Evolutionary conservation across 306 rosid species (phyloP).

Genomic region (Cucurbita maxima): DNA sequence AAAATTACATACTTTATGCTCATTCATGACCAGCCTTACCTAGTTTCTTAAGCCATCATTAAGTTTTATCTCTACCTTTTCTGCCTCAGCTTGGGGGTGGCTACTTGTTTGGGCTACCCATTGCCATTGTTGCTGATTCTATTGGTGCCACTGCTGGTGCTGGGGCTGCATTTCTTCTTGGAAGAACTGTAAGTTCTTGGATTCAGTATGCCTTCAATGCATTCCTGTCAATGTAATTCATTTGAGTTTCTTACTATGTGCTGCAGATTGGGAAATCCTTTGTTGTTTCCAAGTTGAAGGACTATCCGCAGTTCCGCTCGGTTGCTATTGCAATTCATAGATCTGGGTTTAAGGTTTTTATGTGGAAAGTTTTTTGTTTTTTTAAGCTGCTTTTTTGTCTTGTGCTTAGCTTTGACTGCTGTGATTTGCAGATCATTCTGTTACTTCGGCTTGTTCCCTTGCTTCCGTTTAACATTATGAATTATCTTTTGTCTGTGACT

Average conservation of each 20-base stretch:
- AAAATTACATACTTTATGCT: conserved; percentile 1
- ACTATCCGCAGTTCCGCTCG: not conserved
- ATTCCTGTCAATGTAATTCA: not conserved
- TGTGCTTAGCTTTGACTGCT: not conserved
- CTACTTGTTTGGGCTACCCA: conserved; percentile 74
- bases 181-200: conserved; percentile 63
- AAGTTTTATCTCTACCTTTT: not conserved
- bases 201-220: not conserved
- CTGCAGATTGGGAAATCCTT: conserved; percentile 8
- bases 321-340: conserved; percentile 8
- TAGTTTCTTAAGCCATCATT: not conserved
- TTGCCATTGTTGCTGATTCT: conserved; percentile 76
- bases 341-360: conserved; percentile 10
- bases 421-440: conserved; percentile 54
- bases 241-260: not conserved
- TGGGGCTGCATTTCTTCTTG: conserved; percentile 72
- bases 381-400: not conserved
- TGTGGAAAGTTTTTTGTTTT: not conserved
- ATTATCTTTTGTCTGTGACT: conserved; percentile 83
- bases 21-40: not conserved
- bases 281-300: conserved; percentile 9
- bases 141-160: conserved; percentile 78
- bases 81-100: conserved; percentile 82
- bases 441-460: conserved; percentile 95
- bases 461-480: conserved; percentile 81